Evolutionary conservation across 345 rosid species (phyloP), one percentile per base, ranked within the genome.

Genomic region (Aquilaria malaccensis): DNA sequence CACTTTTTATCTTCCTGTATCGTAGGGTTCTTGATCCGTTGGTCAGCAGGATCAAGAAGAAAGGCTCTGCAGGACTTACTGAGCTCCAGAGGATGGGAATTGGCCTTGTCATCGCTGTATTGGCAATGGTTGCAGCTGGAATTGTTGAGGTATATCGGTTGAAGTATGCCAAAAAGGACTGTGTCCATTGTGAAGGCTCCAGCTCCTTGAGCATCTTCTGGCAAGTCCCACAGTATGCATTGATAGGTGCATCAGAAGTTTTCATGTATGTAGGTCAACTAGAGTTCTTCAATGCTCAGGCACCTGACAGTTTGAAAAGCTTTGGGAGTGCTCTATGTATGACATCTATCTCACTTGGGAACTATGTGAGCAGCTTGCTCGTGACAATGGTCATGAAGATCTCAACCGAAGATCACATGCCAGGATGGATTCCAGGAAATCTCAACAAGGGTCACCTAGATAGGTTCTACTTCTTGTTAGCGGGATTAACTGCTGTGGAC

Each of bases 231-330:
- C 99, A 91, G 59, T 95, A 85, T 54, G 88, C 85, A 2, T 75
- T 95, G 5, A 88, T 91, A 1, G 99, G 99, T 56, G 99, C 98
- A 45, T 95, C 99, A 15, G 99, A 95, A 75, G 99, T 95, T 54
- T 95, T 95, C 83, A 94, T 94, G 99, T 94, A 90, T 48, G 99
- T 94, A 0, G 92, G 95, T 13, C 97, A 95, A 70, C 81, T 95
- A 13, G 99, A 95, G 70, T 95, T 95, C 83, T 95, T 95, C 81
- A 95, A 91, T 53, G 88, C 95, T 1, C 99, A 95, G 52, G 69
- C 99, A n/a, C 99, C 98, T 4, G 93, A 91, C 0, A 91, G 99
- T 32, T 73, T 95, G 52, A 95, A 91, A 79, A 91, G 98, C 81
- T 91, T 91, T 0, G 99, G 96, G 31, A 91, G 98, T 13, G 97